A percentile compares a stretch with the other conserved stretches of the same genome.
Evolutionary conservation across 306 rosid species (phyloP).

Genomic region (Castanea sativa): DNA sequence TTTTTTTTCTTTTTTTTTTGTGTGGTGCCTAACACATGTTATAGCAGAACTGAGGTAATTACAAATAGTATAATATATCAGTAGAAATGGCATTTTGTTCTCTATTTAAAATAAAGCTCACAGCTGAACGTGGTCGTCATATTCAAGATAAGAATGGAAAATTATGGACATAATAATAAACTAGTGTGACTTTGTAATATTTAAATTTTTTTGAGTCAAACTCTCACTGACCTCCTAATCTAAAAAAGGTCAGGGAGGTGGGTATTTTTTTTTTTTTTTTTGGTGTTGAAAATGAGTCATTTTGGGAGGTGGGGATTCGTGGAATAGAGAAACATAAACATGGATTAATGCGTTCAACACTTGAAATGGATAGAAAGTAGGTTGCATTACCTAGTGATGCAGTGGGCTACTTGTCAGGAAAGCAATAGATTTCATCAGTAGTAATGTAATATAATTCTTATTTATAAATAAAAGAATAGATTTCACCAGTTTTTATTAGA

Average conservation of each 20-base stretch:
- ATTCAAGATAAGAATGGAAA: not conserved
- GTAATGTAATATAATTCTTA: no score
- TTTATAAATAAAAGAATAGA: no score
- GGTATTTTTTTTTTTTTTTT: no score
- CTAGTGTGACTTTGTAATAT: not conserved
- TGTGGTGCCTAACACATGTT: no score
- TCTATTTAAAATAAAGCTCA: not conserved
- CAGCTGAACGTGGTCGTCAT: not conserved
- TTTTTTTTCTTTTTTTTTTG: no score
- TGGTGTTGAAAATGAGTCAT: no score
- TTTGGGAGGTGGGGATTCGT: not conserved
- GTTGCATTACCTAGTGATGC: no score
- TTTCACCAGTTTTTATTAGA: no score
- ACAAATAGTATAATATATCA: not conserved
- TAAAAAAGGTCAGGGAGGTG: not conserved
- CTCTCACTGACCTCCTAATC: not conserved
- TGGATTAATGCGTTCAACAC: not conserved
- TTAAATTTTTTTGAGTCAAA: not conserved
- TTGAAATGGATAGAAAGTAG: no score
- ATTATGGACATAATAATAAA: not conserved
- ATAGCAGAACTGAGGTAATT: not conserved
- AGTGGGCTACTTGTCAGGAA: no score
- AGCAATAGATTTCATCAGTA: no score
- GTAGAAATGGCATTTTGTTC: not conserved
- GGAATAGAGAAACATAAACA: not conserved